phyloP scores from a whole-genome alignment of 2,329 filamentous ascomycete genomes.

The Pseudogymnoascus sp. region DNA sequence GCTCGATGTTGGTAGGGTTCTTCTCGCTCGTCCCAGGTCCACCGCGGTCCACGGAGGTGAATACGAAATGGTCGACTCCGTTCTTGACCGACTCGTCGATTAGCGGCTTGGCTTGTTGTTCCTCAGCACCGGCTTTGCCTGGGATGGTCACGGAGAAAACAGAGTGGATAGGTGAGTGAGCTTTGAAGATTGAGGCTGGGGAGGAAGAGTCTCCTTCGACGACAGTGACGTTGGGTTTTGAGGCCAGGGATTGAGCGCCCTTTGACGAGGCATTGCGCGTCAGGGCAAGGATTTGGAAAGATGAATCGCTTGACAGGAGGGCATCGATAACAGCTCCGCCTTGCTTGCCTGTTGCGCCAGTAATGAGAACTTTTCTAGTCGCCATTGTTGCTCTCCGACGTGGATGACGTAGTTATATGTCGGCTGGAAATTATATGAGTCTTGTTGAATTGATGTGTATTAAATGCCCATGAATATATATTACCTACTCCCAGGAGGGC shows the following conservation, averaged over 20 bases:
- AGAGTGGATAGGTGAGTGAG: slow-evolving; percentile 41
- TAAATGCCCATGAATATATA: background rate
- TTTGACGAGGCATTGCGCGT: slow-evolving; percentile 42
- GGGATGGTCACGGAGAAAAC: slow-evolving; percentile 42
- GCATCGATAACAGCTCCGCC: slow-evolving; percentile 31
- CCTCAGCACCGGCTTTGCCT: slow-evolving; percentile 36
- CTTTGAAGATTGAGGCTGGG: slow-evolving; percentile 38
- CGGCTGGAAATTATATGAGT: background rate
- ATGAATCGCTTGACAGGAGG: slow-evolving; percentile 19
- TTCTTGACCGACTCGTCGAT: slow-evolving; percentile 48
- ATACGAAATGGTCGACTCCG: slow-evolving; percentile 54
- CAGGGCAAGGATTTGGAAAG: slow-evolving; percentile 45
- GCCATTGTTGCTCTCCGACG: background rate
- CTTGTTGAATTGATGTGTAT: background rate
- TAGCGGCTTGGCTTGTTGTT: slow-evolving; percentile 43
- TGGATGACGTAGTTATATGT: background rate
- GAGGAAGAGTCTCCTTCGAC: slow-evolving; percentile 48
- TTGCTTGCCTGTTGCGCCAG: slow-evolving; percentile 37
- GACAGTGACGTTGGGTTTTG: slow-evolving; percentile 40
- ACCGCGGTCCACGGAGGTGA: slow-evolving; percentile 56
- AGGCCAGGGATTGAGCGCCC: slow-evolving; percentile 38
- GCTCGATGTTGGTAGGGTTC: slow-evolving; percentile 42
- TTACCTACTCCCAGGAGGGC: background rate
- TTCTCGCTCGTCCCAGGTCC: slow-evolving; percentile 39
- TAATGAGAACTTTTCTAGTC: slow-evolving; percentile 27